These are phyloP conservation scores for Rhodotorula sphaerocarpa DNA, from an alignment of 768 basidiomycete species.

Conservation along the genomic window DNA sequence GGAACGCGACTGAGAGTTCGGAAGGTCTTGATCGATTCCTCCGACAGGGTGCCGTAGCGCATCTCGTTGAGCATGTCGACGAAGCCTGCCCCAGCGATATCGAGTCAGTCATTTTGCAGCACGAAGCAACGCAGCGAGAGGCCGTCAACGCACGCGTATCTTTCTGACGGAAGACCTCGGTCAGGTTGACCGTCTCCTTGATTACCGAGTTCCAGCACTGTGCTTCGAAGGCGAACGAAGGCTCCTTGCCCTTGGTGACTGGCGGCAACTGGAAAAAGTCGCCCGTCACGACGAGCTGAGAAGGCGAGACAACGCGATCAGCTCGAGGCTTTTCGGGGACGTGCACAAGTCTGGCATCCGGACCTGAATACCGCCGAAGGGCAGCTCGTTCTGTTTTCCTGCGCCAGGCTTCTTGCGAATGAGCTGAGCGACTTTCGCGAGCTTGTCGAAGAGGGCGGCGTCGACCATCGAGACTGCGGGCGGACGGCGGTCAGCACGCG, in stretches of 20 bases:
- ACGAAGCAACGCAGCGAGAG: not conserved
- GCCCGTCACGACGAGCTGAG: slow-evolving; percentile 78
- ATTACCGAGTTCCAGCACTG: slow-evolving; percentile 65
- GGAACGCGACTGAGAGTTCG: slow-evolving; percentile 61
- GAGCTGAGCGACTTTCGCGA: slow-evolving; percentile 59
- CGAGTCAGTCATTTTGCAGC: too few species aligned
- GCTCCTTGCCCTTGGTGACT: slow-evolving; percentile 58
- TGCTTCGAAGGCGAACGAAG: slow-evolving; percentile 91
- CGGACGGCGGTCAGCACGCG: too few species aligned
- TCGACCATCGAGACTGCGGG: slow-evolving; percentile 90
- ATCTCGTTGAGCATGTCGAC: slow-evolving; percentile 97
- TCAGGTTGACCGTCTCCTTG: slow-evolving; percentile 77
- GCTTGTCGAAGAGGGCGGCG: slow-evolving; percentile 68
- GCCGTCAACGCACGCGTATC: slow-evolving; percentile 61
- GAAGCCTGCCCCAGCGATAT: slow-evolving; percentile 58
- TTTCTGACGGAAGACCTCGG: slow-evolving; percentile 87
- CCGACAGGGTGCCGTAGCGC: slow-evolving; percentile 72
- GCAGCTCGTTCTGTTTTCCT: slow-evolving; percentile 44
- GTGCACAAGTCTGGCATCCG: too few species aligned
- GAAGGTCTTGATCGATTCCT: slow-evolving; percentile 63
- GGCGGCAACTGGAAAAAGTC: slow-evolving; percentile 99
- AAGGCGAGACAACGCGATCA: not conserved
- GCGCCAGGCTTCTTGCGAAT: slow-evolving; percentile 46
- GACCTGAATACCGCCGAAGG: slow-evolving; percentile 76
- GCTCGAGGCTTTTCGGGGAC: not conserved